Conservation (phyloP, 1,284 basidiomycete genomes). For the Cryptococcus depauperatus region DNA sequence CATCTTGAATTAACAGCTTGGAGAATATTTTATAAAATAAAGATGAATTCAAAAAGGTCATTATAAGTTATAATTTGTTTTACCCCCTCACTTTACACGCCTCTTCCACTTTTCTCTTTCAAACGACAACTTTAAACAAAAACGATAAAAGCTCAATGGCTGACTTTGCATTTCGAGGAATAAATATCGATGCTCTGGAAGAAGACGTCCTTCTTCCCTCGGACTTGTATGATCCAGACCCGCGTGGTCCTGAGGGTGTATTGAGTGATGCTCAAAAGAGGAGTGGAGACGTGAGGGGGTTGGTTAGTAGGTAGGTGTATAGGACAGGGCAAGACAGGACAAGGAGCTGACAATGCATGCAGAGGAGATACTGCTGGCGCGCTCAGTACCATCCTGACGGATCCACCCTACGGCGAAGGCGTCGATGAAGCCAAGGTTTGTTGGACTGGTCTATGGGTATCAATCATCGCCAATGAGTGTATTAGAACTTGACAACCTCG, state of each 20-base stretch:
- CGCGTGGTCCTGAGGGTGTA: conserved; percentile 65
- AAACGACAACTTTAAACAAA: background rate
- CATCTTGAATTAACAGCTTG: too few species aligned
- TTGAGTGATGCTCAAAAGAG: conserved; percentile 68
- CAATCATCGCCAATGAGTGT: background rate
- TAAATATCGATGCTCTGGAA: conserved; percentile 82
- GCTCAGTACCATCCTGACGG: conserved; percentile 60
- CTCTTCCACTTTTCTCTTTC: background rate
- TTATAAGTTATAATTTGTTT: too few species aligned
- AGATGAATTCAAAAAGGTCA: too few species aligned
- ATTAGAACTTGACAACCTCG: conserved; percentile 65
- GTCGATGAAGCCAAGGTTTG: conserved; percentile 82
- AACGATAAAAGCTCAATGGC: conserved; percentile 49
- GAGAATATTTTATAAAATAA: too few species aligned
- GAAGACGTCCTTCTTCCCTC: conserved; percentile 79
- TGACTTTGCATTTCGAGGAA: conserved; percentile 72
- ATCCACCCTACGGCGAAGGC: conserved; percentile 73
- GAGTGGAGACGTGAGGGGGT: conserved; percentile 61
- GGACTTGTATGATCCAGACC: conserved; percentile 81
- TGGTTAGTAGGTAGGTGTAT: too few species aligned
- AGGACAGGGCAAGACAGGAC: too few species aligned
- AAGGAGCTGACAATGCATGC: conserved; percentile 1
- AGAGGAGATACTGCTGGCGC: conserved; percentile 70
- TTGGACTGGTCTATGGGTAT: background rate
- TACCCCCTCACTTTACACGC: background rate